Percentiles rank a stretch among this genome's conserved stretches.
Conservation (phyloP, 352 stramenopile species). For the Pythium brachiatum region DNA sequence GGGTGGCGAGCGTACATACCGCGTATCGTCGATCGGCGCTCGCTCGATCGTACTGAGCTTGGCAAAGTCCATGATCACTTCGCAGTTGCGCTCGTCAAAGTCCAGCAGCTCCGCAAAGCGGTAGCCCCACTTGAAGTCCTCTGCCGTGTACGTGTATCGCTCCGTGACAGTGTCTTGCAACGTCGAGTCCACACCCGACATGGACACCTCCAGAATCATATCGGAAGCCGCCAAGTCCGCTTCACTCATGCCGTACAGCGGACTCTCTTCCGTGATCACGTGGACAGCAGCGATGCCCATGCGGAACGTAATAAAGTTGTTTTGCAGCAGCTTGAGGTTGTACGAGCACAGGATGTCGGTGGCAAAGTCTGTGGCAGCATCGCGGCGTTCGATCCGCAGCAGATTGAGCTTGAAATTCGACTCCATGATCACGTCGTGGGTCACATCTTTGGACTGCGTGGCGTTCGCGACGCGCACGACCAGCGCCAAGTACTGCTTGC, state of each 20-base stretch:
- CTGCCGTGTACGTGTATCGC: constrained; percentile 70
- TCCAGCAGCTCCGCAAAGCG: constrained; percentile 72
- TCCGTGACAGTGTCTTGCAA: constrained; percentile 80
- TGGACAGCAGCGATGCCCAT: constrained; percentile 81
- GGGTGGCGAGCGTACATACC: constrained; percentile 35
- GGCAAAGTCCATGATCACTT: constrained; percentile 80
- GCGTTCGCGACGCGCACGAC: constrained; percentile 80
- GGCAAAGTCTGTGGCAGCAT: not conserved
- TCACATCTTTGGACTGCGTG: constrained; percentile 75
- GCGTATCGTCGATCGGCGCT: constrained; percentile 45
- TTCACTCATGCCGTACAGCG: constrained; percentile 60
- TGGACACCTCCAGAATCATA: constrained; percentile 75
- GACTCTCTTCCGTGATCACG: constrained; percentile 68
- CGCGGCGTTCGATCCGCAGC: constrained; percentile 64
- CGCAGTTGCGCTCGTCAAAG: constrained; percentile 59
- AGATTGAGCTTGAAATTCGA: constrained; percentile 77
- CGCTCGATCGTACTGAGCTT: constrained; percentile 64
- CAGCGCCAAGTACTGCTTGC: constrained; percentile 66
- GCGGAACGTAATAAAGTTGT: constrained; percentile 86
- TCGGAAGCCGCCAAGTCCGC: constrained; percentile 55
- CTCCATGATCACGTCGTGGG: constrained; percentile 84
- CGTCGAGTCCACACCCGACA: constrained; percentile 82
- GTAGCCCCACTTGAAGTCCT: constrained; percentile 65
- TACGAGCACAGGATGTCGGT: constrained; percentile 57
- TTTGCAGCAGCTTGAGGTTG: constrained; percentile 74